Evolutionary conservation across 1,284 basidiomycete genomes (phyloP), one percentile per base, ranked within the genome.

Genomic region (Irpex rosettiformis): DNA sequence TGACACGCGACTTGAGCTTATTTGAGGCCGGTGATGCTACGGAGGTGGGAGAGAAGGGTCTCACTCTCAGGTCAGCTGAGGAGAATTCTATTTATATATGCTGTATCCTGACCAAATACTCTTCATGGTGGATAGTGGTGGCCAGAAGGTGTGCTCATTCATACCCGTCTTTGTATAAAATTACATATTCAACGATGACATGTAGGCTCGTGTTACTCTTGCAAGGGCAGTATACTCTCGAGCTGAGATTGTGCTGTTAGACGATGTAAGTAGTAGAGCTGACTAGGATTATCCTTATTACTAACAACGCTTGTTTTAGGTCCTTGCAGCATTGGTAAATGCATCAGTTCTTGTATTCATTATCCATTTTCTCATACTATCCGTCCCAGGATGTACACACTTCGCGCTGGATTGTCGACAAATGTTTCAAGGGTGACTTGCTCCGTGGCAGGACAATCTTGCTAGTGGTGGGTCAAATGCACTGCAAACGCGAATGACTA

Each of bases 21-120:
- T 87, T 90, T 65, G 84, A 88, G 47, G 88, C 88, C 55, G 88
- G 88, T 0, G 89, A 93, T 68, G 64, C 77, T 62, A 91, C 89
- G 0, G 89, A 91, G 68, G 83, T 87, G 40, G 85, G 85, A 8
- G 84, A 86, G 67, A 82, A 83, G 68, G 85, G 85, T 10, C 66
- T 86, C 21, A 85, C 84, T 3, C 67, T 84, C 43, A 79, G 77
- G 68, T 76, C 61, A 27, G 61, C 48, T 52, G 18, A 4, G n/a
- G 33, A 11, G n/a, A 13, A 10, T 21, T 0, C 24, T 6, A 3
- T 18, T 18, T n/a, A n/a, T 21, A n/a, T 52, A 28, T 21, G 28
- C 11, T 27, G 21, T 53, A 28, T n/a, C 16, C 10, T 47, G n/a
- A 47, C 33, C 22, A 22, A 21, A 8, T 47, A 18, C 22, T 13